Evolutionary conservation across 208 protist species (phyloP).

Genomic region (Leptomonas seymouri): DNA sequence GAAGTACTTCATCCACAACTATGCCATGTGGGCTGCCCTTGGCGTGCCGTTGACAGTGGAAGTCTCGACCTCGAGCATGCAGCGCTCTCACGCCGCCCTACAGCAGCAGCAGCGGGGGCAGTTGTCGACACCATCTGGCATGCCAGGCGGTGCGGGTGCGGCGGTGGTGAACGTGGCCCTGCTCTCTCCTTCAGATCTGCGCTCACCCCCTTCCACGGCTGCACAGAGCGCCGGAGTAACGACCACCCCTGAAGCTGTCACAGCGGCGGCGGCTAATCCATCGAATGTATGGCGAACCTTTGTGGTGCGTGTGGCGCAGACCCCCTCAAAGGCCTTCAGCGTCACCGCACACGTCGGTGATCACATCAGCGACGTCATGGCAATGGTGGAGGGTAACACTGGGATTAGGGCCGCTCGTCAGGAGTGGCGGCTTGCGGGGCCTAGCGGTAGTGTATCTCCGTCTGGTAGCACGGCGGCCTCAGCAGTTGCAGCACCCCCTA

Average conservation of each 20-base stretch:
- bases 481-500: background rate
- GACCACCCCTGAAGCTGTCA: background rate
- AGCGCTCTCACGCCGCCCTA: slow-evolving; percentile 44
- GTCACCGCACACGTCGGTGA: slow-evolving; percentile 87
- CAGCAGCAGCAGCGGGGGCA: slow-evolving; percentile 5
- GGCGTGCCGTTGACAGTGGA: slow-evolving; percentile 67
- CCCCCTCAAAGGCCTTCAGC: slow-evolving; percentile 71
- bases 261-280: background rate
- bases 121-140: background rate
- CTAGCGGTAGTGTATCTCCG: background rate
- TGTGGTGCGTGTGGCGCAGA: slow-evolving; percentile 57
- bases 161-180: slow-evolving; percentile 14
- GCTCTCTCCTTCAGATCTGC: background rate
- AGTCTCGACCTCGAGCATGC: slow-evolving; percentile 29
- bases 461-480: background rate
- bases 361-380: slow-evolving; percentile 72
- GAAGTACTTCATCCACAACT: slow-evolving; percentile 74
- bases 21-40: slow-evolving; percentile 76
- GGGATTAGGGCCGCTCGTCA: slow-evolving; percentile 73
- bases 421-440: slow-evolving; percentile 58
- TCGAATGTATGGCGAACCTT: slow-evolving; percentile 37
- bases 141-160: background rate
- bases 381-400: slow-evolving; percentile 79
- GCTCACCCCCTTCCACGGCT: slow-evolving; percentile 2
- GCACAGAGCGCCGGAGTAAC: background rate